Conservation (phyloP, 2,329 filamentous ascomycete species). For the Nemania sp. region DNA sequence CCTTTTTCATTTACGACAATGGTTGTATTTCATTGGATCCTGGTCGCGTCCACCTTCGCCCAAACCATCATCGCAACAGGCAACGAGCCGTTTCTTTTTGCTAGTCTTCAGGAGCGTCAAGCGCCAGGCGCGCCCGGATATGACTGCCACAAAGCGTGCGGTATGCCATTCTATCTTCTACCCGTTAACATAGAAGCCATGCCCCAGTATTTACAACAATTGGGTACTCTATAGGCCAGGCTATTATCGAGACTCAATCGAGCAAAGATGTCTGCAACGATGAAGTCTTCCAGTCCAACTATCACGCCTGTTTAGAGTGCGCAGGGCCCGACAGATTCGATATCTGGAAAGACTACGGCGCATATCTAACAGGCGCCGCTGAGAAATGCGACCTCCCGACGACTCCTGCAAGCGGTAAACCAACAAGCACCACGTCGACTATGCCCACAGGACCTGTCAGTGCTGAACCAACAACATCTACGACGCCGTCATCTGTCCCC, state of each 20-base stretch:
- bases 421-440: background rate
- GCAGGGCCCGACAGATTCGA: slow-evolving; percentile 11
- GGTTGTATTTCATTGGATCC: background rate
- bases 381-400: slow-evolving; percentile 8
- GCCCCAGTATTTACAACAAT: background rate
- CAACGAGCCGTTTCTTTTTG: background rate
- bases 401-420: background rate
- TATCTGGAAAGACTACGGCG: slow-evolving; percentile 15
- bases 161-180: background rate
- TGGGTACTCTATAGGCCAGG: background rate
- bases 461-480: background rate
- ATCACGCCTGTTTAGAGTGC: slow-evolving; percentile 10
- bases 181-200: too few relatives aligned
- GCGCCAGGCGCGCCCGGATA: slow-evolving; percentile 7
- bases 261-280: slow-evolving; percentile 14
- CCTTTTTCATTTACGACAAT: background rate
- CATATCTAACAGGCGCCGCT: slow-evolving; percentile 3
- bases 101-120: slow-evolving; percentile 3
- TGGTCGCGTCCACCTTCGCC: background rate
- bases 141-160: slow-evolving; percentile 11
- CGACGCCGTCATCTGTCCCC: background rate
- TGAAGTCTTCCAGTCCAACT: slow-evolving; percentile 7
- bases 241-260: background rate
- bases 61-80: background rate
- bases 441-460: background rate